Base-by-base conservation (phyloP, 805 yeast genomes). In the Komagataella kurtzmanii region DNA sequence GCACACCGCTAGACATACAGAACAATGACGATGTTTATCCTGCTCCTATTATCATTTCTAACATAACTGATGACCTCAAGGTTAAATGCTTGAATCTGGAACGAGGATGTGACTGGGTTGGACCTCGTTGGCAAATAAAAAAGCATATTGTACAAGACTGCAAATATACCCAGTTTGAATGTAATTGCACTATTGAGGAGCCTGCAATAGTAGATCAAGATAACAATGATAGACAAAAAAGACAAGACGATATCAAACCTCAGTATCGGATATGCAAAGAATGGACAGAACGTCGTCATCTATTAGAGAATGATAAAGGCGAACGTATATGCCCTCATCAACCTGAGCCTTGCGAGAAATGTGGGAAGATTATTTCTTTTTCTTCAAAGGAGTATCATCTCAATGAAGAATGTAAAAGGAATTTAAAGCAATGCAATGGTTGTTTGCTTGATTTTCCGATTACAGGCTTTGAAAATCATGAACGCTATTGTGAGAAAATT, bases 11-110 rank as follows among this genome's bases (percentile, higher is more conserved):
- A 46, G 53, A 50, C n/a, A 47, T 18, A 44, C 47, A 46, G 12
- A 49, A 49, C 18, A 55, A 36, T 7, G 59, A 59, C 21, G 73
- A 70, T 45, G 58, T 69, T 14, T 67, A 57, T 49, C 77, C 80
- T 3, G 75, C 86, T 1, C 86, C 88, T 0, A 72, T 79, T 19
- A 64, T 83, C 6, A 66, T 83, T 3, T 62, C 75, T n/a, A 79
- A 80, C 56, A 71, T 83, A 57, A 69, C 81, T 1, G 85, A 82
- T 59, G 86, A 81, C 46, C 67, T 82, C 48, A 65, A 69, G 48
- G 86, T 83, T 2, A 62, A 61, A 49, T 83, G 89, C 59, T 67
- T 80, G 49, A 76, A 78, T 56, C 49, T 56, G 6, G 65, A 59
- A 45, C 60, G 82, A 48, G 88, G 87, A 0, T 83, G 88, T 59